A percentile compares a stretch with the other conserved stretches of the same genome.
Evolutionary conservation across 208 protist species (phyloP).

Genomic region (Trypanosoma cruzi): DNA sequence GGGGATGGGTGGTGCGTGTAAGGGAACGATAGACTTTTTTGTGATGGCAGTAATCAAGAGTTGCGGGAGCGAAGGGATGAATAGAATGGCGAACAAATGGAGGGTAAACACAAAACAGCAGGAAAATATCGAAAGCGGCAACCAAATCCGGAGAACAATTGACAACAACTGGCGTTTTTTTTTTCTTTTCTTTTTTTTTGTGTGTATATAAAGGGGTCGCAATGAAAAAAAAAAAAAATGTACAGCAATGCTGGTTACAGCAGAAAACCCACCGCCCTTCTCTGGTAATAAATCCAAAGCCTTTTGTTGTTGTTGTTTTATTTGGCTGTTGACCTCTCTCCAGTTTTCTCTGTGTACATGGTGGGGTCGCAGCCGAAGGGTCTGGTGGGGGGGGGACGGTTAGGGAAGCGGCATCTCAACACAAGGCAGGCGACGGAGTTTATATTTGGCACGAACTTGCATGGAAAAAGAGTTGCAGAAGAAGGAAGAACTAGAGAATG

Average conservation of each 20-base stretch:
- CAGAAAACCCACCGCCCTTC: not conserved
- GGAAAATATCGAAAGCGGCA: too few relatives aligned
- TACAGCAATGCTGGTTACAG: not conserved
- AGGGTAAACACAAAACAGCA: too few relatives aligned
- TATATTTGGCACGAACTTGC: not conserved
- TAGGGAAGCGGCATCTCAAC: not conserved
- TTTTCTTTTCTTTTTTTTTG: too few relatives aligned
- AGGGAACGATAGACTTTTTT: not conserved
- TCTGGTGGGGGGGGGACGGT: too few relatives aligned
- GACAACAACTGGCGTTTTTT: too few relatives aligned
- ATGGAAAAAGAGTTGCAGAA: not conserved
- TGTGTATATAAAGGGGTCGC: not conserved
- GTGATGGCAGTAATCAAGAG: too few relatives aligned
- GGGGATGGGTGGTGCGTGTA: not conserved
- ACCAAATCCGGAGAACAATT: too few relatives aligned
- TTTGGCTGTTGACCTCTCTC: not conserved
- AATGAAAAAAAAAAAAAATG: not conserved
- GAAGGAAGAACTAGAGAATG: not conserved
- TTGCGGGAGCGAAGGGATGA: too few relatives aligned
- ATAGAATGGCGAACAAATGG: too few relatives aligned
- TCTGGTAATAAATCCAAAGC: too few relatives aligned
- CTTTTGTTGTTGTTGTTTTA: not conserved
- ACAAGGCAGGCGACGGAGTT: not conserved
- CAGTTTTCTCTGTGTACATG: not conserved
- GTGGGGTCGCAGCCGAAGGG: not conserved